Evolutionary conservation across 176 grass and related monocot species (phyloP).

Genomic region (Chloris gayana): DNA sequence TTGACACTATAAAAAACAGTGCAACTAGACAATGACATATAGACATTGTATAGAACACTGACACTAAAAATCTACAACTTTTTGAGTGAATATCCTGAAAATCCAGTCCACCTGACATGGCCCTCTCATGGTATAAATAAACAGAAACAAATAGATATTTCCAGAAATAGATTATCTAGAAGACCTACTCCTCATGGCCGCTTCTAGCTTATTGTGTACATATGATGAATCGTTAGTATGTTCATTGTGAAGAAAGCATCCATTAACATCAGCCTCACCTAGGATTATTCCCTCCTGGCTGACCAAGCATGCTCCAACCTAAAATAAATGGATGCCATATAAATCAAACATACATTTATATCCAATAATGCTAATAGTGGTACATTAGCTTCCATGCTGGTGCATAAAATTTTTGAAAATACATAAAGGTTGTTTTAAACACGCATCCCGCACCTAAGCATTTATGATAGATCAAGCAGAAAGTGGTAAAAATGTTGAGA

Average conservation of each 20-base stretch:
- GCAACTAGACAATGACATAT: background rate
- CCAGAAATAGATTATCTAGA: background rate
- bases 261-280: conserved; percentile 58
- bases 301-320: conserved; percentile 98
- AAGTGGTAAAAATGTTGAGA: background rate
- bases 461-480: conserved; percentile 29
- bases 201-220: background rate
- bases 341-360: conserved; percentile 15
- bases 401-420: background rate
- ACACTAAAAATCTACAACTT: background rate
- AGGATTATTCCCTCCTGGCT: conserved; percentile 93
- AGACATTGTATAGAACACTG: background rate
- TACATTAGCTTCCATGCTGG: background rate
- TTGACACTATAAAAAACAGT: background rate
- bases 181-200: background rate
- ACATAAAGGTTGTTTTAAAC: background rate
- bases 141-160: background rate
- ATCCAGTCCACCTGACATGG: background rate
- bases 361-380: background rate
- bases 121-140: background rate
- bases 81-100: background rate
- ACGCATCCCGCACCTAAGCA: background rate
- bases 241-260: conserved; percentile 18
- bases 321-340: conserved; percentile 19
- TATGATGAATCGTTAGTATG: background rate